Conservation (phyloP, 805 yeast genomes). For the Pichia californica region DNA sequence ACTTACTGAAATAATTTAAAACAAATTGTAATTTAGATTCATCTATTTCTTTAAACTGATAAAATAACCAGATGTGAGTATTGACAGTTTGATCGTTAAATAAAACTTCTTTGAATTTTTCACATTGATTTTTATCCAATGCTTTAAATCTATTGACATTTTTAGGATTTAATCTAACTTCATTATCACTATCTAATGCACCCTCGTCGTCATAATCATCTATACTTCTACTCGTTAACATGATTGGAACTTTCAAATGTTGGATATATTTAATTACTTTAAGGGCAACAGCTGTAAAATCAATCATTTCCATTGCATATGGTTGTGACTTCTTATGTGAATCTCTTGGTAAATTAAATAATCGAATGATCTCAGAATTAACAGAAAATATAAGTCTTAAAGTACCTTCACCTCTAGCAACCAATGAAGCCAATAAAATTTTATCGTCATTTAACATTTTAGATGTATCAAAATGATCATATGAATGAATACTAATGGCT, state of each 20-base stretch:
- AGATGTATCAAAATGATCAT: conserved; percentile 35
- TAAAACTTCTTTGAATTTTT: conserved; percentile 36
- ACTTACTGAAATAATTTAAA: conserved; percentile 62
- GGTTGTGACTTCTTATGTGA: conserved; percentile 59
- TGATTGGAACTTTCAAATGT: conserved; percentile 37
- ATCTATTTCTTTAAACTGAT: conserved; percentile 54
- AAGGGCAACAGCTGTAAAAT: conserved; percentile 57
- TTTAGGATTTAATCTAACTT: background rate
- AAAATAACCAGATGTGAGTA: conserved; percentile 57
- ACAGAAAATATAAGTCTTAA: conserved; percentile 61
- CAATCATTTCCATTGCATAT: conserved; percentile 54
- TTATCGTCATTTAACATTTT: conserved; percentile 35
- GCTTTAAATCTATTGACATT: conserved; percentile 12
- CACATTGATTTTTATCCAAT: conserved; percentile 12
- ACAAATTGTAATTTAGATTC: conserved; percentile 56
- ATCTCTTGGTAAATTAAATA: conserved; percentile 54
- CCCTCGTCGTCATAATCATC: conserved; percentile 24
- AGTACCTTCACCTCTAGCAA: conserved; percentile 32
- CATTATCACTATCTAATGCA: conserved; percentile 21
- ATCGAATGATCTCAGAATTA: conserved; percentile 47
- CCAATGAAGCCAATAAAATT: conserved; percentile 33
- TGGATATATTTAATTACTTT: conserved; percentile 64
- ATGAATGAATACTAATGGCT: conserved; percentile 29
- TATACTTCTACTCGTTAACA: conserved; percentile 18
- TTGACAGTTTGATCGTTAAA: conserved; percentile 56